Percentiles rank a stretch among this genome's conserved stretches.
These are phyloP conservation scores for Sugiyamaella castrensis DNA, from an alignment of 1,139 yeast species.

Conservation along the genomic window DNA sequence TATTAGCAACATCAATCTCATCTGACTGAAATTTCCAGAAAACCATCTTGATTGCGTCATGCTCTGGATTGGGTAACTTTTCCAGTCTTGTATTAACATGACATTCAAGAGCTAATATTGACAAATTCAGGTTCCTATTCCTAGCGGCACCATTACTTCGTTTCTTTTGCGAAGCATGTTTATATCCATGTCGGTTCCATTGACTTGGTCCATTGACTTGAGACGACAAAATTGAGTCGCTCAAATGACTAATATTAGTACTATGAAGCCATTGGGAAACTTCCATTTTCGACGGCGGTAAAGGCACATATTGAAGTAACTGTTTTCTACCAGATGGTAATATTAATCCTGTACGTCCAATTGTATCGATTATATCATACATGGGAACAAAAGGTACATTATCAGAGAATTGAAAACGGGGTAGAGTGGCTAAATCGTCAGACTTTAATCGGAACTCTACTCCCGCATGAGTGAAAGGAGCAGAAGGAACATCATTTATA, in stretches of 20 bases:
- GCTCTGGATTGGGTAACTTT: constrained; percentile 61
- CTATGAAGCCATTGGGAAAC: constrained; percentile 35
- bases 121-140: constrained; percentile 35
- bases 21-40: constrained; percentile 50
- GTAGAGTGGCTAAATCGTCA: constrained; percentile 26
- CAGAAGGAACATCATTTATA: constrained; percentile 48
- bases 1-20: constrained; percentile 11
- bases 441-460: constrained; percentile 49
- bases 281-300: constrained; percentile 43
- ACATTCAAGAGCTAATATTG: constrained; percentile 61
- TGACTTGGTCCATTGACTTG: constrained; percentile 25
- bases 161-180: constrained; percentile 22
- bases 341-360: no score
- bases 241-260: neutral
- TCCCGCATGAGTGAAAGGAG: constrained; percentile 66
- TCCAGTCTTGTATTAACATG: constrained; percentile 55
- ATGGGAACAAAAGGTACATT: neutral
- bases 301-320: constrained; percentile 11
- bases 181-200: constrained; percentile 17
- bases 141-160: constrained; percentile 28
- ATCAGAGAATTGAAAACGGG: constrained; percentile 24
- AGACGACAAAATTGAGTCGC: constrained; percentile 4
- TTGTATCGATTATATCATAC: neutral
- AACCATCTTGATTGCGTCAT: constrained; percentile 56
- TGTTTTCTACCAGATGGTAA: neutral